Evolutionary conservation across 2,329 filamentous ascomycete genomes (phyloP), one percentile per base, ranked within the genome.

Genomic region (Aspergillus uvarum): DNA sequence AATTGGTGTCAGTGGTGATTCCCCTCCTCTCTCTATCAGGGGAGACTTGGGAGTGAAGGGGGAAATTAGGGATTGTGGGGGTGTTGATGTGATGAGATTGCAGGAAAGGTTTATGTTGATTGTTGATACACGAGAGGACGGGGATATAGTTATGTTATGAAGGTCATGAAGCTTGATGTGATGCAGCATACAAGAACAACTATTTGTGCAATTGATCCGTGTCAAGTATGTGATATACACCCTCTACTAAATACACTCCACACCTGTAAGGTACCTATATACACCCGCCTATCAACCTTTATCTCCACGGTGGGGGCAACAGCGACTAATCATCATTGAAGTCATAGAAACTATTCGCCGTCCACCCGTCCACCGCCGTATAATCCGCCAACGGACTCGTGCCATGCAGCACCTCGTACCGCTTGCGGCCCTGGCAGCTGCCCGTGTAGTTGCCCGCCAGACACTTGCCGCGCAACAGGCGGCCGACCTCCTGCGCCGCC

Each of bases 311-410:
- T 8, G 26, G 26, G 1, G 26, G 8, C 26, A 26, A 22, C 22
- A 22, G 22, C 19, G 14, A 7, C 35, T 59, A 56, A 22, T 62
- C 61, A 26, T 51, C 48, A 35, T 69, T 69, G 29, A 59, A 69
- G 60, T 71, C 69, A 55, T 65, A 63, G 14, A 68, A 69, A 56
- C 68, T 72, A 42, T 66, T 63, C n/a, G 59, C 66, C 16, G 59
- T 63, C 70, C 70, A 72, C 10, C 69, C 69, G 58, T 71, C 71
- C 14, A 69, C 60, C 31, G 59, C 61, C 19, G 59, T 68, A 49
- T 72, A 72, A 58, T 71, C 66, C 6, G 64, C 65, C 38, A 68
- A 58, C 1, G 67, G 68, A 14, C 69, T 65, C 12, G 68, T 70
- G 1, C 69, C 69, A 54, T 70, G 67, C 48, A 72, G 51, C 5